These are phyloP conservation scores for Ascochyta fabae DNA, from an alignment of 2,329 filamentous ascomycete species.

Conservation along the genomic window DNA sequence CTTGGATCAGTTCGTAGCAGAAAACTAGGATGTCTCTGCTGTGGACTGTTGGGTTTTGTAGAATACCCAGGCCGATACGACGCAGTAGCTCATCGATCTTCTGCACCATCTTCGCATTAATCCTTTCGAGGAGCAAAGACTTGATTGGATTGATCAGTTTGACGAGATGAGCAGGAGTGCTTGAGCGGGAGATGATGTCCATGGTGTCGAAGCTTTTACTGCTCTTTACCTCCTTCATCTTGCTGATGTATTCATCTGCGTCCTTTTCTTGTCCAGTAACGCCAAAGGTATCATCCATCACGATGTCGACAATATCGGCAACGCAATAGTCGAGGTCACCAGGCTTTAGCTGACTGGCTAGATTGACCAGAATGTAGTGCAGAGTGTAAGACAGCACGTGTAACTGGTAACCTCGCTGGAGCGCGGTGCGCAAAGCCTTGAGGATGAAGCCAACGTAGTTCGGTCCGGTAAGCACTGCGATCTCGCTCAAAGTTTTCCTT, in stretches of 20 bases:
- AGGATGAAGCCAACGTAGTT: constrained; percentile 90
- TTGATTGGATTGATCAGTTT: constrained; percentile 81
- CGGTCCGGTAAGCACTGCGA: constrained; percentile 80
- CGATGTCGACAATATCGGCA: constrained; percentile 75
- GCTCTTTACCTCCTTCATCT: constrained; percentile 97
- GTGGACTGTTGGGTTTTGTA: constrained; percentile 80
- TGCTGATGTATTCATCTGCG: constrained; percentile 90
- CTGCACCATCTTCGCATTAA: constrained; percentile 80
- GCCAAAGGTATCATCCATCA: constrained; percentile 98
- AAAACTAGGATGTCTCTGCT: constrained; percentile 87
- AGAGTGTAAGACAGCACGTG: constrained; percentile 95
- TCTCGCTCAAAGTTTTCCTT: constrained; percentile 83
- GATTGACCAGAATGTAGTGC: constrained; percentile 83
- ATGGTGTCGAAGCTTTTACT: constrained; percentile 98
- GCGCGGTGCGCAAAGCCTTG: constrained; percentile 82
- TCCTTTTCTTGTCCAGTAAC: constrained; percentile 94
- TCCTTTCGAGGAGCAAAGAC: constrained; percentile 78
- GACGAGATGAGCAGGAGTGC: constrained; percentile 75
- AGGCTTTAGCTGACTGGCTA: constrained; percentile 73
- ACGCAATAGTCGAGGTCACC: constrained; percentile 92
- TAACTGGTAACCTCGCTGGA: constrained; percentile 87
- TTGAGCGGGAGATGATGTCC: constrained; percentile 85
- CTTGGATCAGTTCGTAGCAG: constrained; percentile 91
- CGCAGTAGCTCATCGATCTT: constrained; percentile 91
- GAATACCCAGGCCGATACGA: constrained; percentile 80